A percentile compares a stretch with the other conserved stretches of the same genome.
phyloP scores from a whole-genome alignment of 306 rosid species.

The Aeschynomene evenia region DNA sequence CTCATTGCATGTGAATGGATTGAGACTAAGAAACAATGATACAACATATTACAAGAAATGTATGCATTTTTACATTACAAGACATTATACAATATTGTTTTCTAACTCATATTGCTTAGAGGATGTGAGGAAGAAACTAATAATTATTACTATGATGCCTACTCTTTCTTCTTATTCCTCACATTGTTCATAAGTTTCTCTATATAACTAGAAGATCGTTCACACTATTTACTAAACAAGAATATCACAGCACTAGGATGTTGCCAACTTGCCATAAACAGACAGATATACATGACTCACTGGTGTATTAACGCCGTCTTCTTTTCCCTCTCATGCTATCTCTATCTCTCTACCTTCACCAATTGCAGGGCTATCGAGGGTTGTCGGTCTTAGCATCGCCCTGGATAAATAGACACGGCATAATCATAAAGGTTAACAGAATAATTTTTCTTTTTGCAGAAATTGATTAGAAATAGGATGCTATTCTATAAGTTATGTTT shows the following conservation, averaged over 20 bases:
- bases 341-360: neutral
- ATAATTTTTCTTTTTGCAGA: neutral
- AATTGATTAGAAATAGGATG: neutral
- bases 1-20: conserved; percentile 16
- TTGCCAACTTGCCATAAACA: conserved; percentile 14
- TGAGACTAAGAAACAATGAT: neutral
- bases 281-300: conserved; percentile 30
- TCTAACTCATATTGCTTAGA: conserved; percentile 4
- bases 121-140: conserved; percentile 26
- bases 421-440: neutral
- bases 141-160: conserved; percentile 23
- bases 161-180: conserved; percentile 29
- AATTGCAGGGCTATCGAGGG: conserved; percentile 17
- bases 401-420: conserved; percentile 42
- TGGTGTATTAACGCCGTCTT: conserved; percentile 13
- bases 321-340: neutral
- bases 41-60: conserved; percentile 16
- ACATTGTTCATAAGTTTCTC: conserved; percentile 38
- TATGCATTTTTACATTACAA: conserved; percentile 35
- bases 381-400: conserved; percentile 49
- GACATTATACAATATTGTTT: conserved; percentile 27
- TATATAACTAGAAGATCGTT: conserved; percentile 22
- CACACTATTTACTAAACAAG: conserved; percentile 29
- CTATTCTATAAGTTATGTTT: conserved; percentile 31
- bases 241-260: conserved; percentile 29